Base-by-base conservation (phyloP, 345 rosid species). In the Aurinia saxatilis region DNA sequence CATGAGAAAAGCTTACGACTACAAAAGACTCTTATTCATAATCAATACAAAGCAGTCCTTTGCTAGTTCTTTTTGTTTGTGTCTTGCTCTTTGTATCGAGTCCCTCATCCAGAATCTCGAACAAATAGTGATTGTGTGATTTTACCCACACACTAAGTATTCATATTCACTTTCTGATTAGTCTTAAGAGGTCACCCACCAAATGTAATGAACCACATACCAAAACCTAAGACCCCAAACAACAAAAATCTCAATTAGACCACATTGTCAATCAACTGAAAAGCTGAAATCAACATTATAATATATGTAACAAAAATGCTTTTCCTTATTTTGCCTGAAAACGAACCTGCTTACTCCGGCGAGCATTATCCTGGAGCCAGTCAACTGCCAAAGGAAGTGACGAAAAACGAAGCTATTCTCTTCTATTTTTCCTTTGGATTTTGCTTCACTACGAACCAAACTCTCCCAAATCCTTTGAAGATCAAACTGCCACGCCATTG, bases 171-270 rank as follows among this genome's bases (percentile, higher is more conserved):
- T 79, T 86, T 76, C 61, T 93, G 66, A 93, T 60, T 55, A 85
- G 75, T 82, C 81, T 81, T 77, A 93, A 65, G 30, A 86, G 84
- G 63, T 93, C 99, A 30, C 99, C 99, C 57, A 93, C 88, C 16
- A 93, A 95, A 68, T 90, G 95, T 60, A 90, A 75, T 3, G 99
- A 93, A 19, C 97, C 96, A 0, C 95, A 77, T 27, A 93, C 92
- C 30, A 93, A 87, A 50, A 93, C 96, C 97, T 87, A 74, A 29
- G 45, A n/a, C 4, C 35, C 60, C 50, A 47, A 21, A n/a, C n/a
- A n/a, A 49, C 36, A 47, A 34, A 39, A 62, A 39, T 34, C n/a
- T 0, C 6, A 23, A 17, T 48, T 49, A 63, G 46, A 50, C 23
- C 44, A 53, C 31, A 30, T 37, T 70, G 11, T 50, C 41, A 40